Percentiles rank a stretch among this genome's conserved stretches.
These are phyloP conservation scores for Glebionis coronaria DNA, from an alignment of 129 eudicot genomes.

Conservation along the genomic window DNA sequence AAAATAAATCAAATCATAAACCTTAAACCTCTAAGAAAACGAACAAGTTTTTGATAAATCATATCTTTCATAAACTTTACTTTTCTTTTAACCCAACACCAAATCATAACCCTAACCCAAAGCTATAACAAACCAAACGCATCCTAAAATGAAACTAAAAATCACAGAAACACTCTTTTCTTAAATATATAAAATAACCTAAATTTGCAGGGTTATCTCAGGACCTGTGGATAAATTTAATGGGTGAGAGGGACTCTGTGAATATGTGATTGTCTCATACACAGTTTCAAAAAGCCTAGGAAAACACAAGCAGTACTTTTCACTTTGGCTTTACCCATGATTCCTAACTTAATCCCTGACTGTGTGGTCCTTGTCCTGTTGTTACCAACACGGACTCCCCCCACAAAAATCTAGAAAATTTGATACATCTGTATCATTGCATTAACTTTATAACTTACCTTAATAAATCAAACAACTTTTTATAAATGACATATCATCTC, in stretches of 20 bases:
- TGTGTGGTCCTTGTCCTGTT: slow-evolving; percentile 12
- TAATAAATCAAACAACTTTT: too few species aligned
- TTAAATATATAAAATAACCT: too few species aligned
- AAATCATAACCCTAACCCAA: too few species aligned
- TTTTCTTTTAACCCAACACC: too few species aligned
- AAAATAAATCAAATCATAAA: too few species aligned
- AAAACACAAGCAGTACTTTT: slow-evolving; percentile 17
- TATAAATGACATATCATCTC: too few species aligned
- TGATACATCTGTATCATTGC: neutral
- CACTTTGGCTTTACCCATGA: slow-evolving; percentile 21
- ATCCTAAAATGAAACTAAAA: too few species aligned
- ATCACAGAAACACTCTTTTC: too few species aligned
- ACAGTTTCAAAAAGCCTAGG: slow-evolving; percentile 4
- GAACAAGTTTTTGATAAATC: too few species aligned
- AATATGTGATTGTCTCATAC: slow-evolving; percentile 4
- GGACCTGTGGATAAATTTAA: neutral
- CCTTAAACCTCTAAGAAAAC: too few species aligned
- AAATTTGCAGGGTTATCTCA: neutral
- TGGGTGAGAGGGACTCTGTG: slow-evolving; percentile 5
- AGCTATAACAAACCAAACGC: too few species aligned
- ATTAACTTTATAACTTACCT: neutral
- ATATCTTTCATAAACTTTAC: too few species aligned
- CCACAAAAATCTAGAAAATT: neutral
- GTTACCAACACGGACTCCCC: slow-evolving; percentile 8
- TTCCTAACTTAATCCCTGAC: slow-evolving; percentile 19